Percentiles rank a stretch among this genome's conserved stretches.
Evolutionary conservation across 768 basidiomycete genomes (phyloP).

Genomic region (Porpolomopsis calyptriformis): DNA sequence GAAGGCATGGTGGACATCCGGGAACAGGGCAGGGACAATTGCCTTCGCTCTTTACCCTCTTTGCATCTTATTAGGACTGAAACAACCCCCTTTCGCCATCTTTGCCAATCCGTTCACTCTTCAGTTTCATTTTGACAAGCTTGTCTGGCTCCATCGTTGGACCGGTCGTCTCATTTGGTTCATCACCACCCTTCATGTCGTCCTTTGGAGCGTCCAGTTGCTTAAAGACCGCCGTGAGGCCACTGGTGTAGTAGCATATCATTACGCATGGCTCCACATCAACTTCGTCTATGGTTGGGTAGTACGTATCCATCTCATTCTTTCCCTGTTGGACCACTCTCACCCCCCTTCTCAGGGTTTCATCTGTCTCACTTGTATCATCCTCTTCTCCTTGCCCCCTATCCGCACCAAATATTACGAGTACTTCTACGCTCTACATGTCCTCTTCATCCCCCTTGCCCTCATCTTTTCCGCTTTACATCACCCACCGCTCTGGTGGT

Average conservation of each 20-base stretch:
- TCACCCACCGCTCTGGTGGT: conserved; percentile 54
- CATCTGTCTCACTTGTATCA: conserved; percentile 40
- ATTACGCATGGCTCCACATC: conserved; percentile 46
- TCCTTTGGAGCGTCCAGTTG: conserved; percentile 62
- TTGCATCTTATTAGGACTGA: conserved; percentile 60
- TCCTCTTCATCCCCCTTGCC: conserved; percentile 52
- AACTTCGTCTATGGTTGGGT: conserved; percentile 56
- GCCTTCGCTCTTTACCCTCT: conserved; percentile 66
- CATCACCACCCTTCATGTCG: conserved; percentile 48
- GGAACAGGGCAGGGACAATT: conserved; percentile 56
- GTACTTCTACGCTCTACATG: conserved; percentile 54
- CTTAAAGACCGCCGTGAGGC: conserved; percentile 34
- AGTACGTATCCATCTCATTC: conserved; percentile 20
- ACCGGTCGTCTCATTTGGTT: conserved; percentile 61
- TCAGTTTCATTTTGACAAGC: conserved; percentile 67
- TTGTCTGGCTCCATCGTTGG: conserved; percentile 63
- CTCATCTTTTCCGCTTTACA: conserved; percentile 54
- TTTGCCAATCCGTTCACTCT: conserved; percentile 52
- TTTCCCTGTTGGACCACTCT: background rate
- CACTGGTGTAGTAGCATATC: conserved; percentile 33
- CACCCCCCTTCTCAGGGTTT: conserved; percentile 35
- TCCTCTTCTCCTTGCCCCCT: conserved; percentile 38
- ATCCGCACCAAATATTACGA: conserved; percentile 48
- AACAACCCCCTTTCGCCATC: conserved; percentile 59
- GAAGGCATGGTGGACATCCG: conserved; percentile 65